A percentile compares a stretch with the other conserved stretches of the same genome.
phyloP scores from a whole-genome alignment of 2,329 filamentous ascomycete species.

The Fusarium haematococcum region DNA sequence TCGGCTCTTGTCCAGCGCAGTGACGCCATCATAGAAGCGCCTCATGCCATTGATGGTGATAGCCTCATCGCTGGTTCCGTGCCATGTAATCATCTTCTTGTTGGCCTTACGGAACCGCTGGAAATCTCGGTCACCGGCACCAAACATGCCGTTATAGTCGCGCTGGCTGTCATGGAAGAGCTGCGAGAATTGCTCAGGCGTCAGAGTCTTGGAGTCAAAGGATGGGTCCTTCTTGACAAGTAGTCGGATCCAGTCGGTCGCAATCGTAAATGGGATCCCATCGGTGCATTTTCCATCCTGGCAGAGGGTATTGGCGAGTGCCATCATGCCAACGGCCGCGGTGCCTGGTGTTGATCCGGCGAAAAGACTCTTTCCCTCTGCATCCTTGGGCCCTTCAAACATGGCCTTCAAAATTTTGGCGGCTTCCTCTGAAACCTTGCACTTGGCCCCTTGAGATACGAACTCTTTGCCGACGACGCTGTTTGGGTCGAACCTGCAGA shows the following conservation, averaged over 20 bases:
- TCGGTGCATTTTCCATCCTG: not conserved
- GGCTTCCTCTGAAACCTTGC: not conserved
- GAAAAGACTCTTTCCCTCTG: not conserved
- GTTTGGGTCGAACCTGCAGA: constrained; percentile 10
- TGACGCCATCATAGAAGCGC: not conserved
- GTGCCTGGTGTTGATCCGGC: not conserved
- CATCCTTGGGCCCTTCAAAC: not conserved
- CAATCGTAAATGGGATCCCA: not conserved
- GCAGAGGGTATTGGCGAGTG: not conserved
- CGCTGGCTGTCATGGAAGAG: not conserved
- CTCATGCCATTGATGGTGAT: not conserved
- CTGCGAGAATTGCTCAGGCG: not conserved
- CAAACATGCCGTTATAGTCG: not conserved
- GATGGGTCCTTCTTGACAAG: not conserved
- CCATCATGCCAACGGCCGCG: not conserved
- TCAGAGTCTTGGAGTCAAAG: not conserved
- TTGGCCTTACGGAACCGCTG: not conserved
- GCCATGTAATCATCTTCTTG: not conserved
- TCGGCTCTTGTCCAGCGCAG: not conserved
- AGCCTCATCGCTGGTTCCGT: not conserved
- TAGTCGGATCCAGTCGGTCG: not conserved
- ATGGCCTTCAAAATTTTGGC: not conserved
- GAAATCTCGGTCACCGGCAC: not conserved
- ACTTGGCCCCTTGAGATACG: not conserved
- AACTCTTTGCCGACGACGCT: not conserved